Evolutionary conservation across 352 stramenopile genomes (phyloP).

Genomic region (Globisporangium irregulare): DNA sequence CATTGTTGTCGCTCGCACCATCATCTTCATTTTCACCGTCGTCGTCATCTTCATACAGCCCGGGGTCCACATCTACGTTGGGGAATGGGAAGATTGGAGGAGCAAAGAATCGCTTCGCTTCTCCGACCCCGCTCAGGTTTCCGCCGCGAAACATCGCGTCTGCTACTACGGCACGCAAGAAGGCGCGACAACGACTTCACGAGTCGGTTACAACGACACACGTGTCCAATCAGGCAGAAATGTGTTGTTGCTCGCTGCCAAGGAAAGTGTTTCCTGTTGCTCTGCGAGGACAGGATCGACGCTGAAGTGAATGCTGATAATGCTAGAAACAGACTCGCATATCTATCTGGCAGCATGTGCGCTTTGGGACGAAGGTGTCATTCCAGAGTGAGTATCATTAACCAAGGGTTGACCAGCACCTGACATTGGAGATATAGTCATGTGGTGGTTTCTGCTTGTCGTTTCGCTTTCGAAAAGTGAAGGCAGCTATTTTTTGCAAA

Average conservation of each 20-base stretch:
- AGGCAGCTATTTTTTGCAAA: slow-evolving; percentile 9
- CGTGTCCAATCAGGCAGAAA: not conserved
- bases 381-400: not conserved
- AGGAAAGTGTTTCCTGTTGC: not conserved
- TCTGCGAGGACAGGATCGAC: not conserved
- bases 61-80: slow-evolving; percentile 14
- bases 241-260: not conserved
- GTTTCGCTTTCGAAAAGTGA: not conserved
- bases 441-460: slow-evolving; percentile 7
- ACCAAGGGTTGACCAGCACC: not conserved
- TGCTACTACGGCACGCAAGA: not conserved
- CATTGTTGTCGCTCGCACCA: slow-evolving; percentile 27
- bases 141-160: slow-evolving; percentile 6
- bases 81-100: slow-evolving; percentile 34
- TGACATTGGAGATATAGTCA: not conserved
- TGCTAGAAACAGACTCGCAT: not conserved
- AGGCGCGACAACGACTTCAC: not conserved
- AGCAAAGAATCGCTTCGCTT: slow-evolving; percentile 8
- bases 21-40: slow-evolving; percentile 21
- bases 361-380: not conserved
- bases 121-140: not conserved
- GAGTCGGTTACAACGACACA: not conserved
- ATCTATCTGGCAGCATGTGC: not conserved
- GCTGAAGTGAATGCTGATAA: not conserved
- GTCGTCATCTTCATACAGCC: slow-evolving; percentile 25